A percentile compares a stretch with the other conserved stretches of the same genome.
These are phyloP conservation scores for Cymodocea nodosa DNA, from an alignment of 116 monocot species.

Conservation along the genomic window DNA sequence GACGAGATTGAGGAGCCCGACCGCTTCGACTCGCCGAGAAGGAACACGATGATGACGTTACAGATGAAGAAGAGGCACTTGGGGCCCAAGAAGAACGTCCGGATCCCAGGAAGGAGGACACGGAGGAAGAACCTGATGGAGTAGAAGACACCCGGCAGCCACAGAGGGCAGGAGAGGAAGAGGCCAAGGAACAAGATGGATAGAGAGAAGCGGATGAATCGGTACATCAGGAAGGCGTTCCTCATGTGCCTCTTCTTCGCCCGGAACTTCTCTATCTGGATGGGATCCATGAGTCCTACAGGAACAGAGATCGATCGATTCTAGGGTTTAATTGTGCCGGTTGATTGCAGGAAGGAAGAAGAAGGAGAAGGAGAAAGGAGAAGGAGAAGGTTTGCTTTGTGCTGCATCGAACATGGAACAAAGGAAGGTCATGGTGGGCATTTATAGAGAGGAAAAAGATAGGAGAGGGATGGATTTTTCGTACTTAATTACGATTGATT, in stretches of 20 bases:
- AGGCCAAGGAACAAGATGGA: conserved; percentile 22
- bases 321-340: too few relatives aligned
- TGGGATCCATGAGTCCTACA: background rate
- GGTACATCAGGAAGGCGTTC: conserved; percentile 10
- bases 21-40: conserved; percentile 49
- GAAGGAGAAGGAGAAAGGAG: background rate
- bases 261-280: conserved; percentile 28
- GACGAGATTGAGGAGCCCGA: background rate
- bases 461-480: background rate
- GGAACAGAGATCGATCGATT: too few relatives aligned
- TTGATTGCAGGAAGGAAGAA: too few relatives aligned
- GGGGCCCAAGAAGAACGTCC: conserved; percentile 11
- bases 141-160: conserved; percentile 32
- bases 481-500: background rate
- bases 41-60: conserved; percentile 58
- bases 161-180: conserved; percentile 48
- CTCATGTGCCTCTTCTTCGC: conserved; percentile 30
- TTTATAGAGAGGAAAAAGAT: background rate
- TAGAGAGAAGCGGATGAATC: conserved; percentile 10
- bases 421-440: background rate
- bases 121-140: conserved; percentile 18
- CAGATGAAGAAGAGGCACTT: conserved; percentile 52
- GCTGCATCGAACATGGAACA: background rate
- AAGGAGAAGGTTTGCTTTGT: background rate
- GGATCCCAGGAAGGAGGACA: conserved; percentile 13